A percentile compares a stretch with the other conserved stretches of the same genome.
phyloP scores from a whole-genome alignment of 495 filamentous ascomycete species.

The Aspergillus heteromorphus region DNA sequence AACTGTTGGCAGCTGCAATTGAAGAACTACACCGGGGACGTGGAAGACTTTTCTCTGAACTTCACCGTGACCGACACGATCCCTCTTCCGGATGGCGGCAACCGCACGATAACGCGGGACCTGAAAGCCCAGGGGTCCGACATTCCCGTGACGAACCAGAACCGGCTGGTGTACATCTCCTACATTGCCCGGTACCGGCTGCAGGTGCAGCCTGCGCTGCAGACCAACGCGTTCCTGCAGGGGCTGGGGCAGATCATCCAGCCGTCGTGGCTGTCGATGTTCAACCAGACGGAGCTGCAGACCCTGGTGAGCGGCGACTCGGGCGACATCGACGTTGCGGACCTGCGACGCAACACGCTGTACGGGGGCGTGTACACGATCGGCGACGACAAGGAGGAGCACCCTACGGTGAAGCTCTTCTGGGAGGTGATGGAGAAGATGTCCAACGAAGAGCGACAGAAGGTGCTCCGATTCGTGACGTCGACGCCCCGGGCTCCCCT shows the following conservation, averaged over 20 bases:
- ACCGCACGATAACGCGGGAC: constrained; percentile 57
- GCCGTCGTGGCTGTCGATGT: constrained; percentile 93
- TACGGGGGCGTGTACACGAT: constrained; percentile 86
- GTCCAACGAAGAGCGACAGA: constrained; percentile 66
- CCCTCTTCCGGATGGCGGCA: constrained; percentile 41
- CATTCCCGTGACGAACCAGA: constrained; percentile 81
- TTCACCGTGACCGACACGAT: constrained; percentile 87
- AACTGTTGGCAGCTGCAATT: constrained; percentile 53
- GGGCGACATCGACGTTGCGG: constrained; percentile 78
- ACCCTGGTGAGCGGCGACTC: constrained; percentile 84
- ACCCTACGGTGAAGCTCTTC: constrained; percentile 78
- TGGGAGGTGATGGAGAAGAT: constrained; percentile 84
- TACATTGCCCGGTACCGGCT: constrained; percentile 84
- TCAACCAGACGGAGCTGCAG: constrained; percentile 92
- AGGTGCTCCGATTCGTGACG: constrained; percentile 94
- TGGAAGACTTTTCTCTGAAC: constrained; percentile 72
- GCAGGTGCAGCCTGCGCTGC: constrained; percentile 64
- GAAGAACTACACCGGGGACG: constrained; percentile 83
- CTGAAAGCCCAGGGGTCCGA: constrained; percentile 70
- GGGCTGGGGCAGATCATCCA: constrained; percentile 85
- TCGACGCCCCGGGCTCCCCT: constrained; percentile 89
- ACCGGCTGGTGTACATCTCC: constrained; percentile 89
- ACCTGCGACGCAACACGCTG: constrained; percentile 76
- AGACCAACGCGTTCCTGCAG: constrained; percentile 81
- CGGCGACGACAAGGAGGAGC: constrained; percentile 81